Conservation (phyloP, 2,329 filamentous ascomycete species). For the Setomelanomma holmii region DNA sequence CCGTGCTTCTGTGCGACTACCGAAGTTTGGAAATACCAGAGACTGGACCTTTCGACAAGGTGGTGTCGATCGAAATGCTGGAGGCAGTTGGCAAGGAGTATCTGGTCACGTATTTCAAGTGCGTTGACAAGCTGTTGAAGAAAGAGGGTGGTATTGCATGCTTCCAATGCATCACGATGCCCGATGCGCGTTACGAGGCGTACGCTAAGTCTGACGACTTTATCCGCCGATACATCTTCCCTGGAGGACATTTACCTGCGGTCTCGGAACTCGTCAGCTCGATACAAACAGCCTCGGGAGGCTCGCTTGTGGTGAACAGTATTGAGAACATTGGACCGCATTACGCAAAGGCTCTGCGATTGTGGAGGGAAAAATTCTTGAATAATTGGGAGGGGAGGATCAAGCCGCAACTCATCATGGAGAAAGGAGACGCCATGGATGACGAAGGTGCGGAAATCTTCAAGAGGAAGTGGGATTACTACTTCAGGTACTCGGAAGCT, state of each 20-base stretch:
- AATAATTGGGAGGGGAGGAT: constrained; percentile 68
- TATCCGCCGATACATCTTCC: constrained; percentile 80
- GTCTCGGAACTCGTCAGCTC: constrained; percentile 69
- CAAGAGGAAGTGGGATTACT: constrained; percentile 77
- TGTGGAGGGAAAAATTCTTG: constrained; percentile 73
- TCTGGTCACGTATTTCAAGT: constrained; percentile 70
- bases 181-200: constrained; percentile 69
- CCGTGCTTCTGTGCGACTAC: constrained; percentile 74
- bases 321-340: constrained; percentile 78
- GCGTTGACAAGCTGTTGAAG: constrained; percentile 70
- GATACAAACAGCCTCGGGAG: constrained; percentile 66
- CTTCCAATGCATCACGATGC: constrained; percentile 82
- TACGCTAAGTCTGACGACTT: constrained; percentile 75
- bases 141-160: constrained; percentile 70
- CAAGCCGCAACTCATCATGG: constrained; percentile 63
- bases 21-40: constrained; percentile 63
- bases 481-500: constrained; percentile 78
- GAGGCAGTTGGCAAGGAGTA: constrained; percentile 76
- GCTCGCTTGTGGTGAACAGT: constrained; percentile 69
- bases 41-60: constrained; percentile 67
- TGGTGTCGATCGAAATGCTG: constrained; percentile 79
- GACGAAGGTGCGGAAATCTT: constrained; percentile 73
- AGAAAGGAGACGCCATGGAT: constrained; percentile 65
- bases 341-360: constrained; percentile 71
- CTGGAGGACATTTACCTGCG: constrained; percentile 75